Base-by-base conservation (phyloP, 208 protist genomes). In the Trypanosoma mega region DNA sequence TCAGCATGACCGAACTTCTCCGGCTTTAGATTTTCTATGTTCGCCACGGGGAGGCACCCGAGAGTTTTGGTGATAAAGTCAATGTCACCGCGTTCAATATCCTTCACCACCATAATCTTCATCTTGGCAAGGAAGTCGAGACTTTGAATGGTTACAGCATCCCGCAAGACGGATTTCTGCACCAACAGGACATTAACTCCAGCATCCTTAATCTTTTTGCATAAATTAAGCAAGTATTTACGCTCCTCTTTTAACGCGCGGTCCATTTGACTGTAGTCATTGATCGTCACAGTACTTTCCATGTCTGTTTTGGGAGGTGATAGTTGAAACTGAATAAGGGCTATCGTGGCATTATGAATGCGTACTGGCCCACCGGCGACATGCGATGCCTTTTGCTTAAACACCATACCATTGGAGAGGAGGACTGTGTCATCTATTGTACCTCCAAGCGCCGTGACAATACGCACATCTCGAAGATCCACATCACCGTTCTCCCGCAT, bases 181-280 rank as follows among this genome's bases (percentile, higher is more conserved):
- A 99, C 87, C 21, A 99, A 87, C n/a, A 99, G 74, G 12, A 99
- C 98, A 74, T 99, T 99, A 72, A 97, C 98, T 27, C 97, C 97
- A 12, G 85, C 84, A 63, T 99, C 98, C 66, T 97, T 94, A 74
- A 99, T 99, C 45, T 92, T 77, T 68, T 99, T 99, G 78, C 97
- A 98, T 16, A 99, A 67, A 14, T 98, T 80, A 9, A 99, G 73
- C 39, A 99, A 96, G 72, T 99, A 99, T 62, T 97, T 93, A 48
- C 97, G 83, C 80, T 99, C 98, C 80, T 99, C 96, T 72, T 92
- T 89, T 3, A 99, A 65, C 3, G 99, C 90, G 30, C 97, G 87
- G 74, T 99, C 98, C 87, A 99, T 99, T 74, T 99, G 96, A 14
- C 77, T 80, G 80, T 99, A 99, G 64, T 99, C 97, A 16, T 61